Evolutionary conservation across 768 basidiomycete genomes (phyloP), one percentile per base, ranked within the genome.

Genomic region (Trametes sanguinea): DNA sequence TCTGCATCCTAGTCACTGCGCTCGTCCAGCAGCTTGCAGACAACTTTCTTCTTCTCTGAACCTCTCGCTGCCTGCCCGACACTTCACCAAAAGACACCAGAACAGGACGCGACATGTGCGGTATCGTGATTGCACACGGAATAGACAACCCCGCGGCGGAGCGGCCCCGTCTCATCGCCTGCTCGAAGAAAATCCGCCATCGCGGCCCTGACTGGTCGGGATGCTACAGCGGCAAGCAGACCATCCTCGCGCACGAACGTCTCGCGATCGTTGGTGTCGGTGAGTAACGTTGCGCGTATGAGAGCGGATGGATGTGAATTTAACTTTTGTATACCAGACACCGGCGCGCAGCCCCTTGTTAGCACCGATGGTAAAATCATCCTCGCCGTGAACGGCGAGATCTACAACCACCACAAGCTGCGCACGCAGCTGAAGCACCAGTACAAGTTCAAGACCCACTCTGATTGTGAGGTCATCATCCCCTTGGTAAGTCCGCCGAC

Each of bases 201-300:
- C 88, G 95, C 65, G 97, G 97, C 13, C 97, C 97, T 10, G 97
- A 99, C 76, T 99, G 97, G 97, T 95, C 94, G 13, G 97, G 97
- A 32, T 96, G 93, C 77, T 89, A 86, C 75, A 90, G 95, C 65
- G 92, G 91, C 47, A 85, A 87, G 74, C 82, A 88, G 54, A 81
- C 84, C 44, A 84, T 97, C 60, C 85, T 99, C 64, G 91, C 92
- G 37, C 97, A 99, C 68, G 97, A 99, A 73, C 89, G 97, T 57
- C 84, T 99, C 56, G 97, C 97, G 42, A 91, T 99, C 75, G 97
- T 98, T 60, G 97, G 97, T 70, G 94, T 99, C 65, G 96, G 96
- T 96, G 62, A 75, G 86, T 80, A 30, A 22, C 39, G 7, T 33
- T 52, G 44, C 22, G 8, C 9, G 10, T n/a, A 10, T 59, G 33